Evolutionary conservation across 2,329 filamentous ascomycete genomes (phyloP), one percentile per base, ranked within the genome.

Genomic region (Capronia americana): DNA sequence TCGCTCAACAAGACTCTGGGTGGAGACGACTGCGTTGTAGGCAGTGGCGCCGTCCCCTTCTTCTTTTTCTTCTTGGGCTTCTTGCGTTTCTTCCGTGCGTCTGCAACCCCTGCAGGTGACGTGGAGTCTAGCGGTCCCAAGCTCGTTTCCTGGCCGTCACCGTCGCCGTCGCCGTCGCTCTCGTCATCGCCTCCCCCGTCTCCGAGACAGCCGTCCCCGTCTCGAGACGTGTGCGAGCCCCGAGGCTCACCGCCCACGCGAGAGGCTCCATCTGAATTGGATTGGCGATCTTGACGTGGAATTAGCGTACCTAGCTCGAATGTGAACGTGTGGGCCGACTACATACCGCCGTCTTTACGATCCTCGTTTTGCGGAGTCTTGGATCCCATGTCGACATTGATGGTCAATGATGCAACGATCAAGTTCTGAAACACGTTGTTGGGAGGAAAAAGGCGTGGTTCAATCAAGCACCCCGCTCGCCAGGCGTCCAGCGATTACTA

Each of bases 41-140:
- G 61, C 70, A 77, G 14, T 10, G 34, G 26, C 34, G 53, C 8
- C 14, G 8, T n/a, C 4, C 50, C 44, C 46, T 48, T 79, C 74
- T 79, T 79, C 72, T 77, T 80, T 73, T 79, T 82, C 72, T 78
- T 80, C 75, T 83, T 85, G 62, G 80, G 77, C 71, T 81, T 83
- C 73, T 80, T 80, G 58, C 81, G 75, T 70, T 77, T 77, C 61
- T 58, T 69, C 34, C 56, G 61, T 70, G 51, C 24, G 57, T 67
- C 26, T 54, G 59, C 59, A 46, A 46, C 61, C 62, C 61, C 64
- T n/a, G 32, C 70, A 67, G 65, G 59, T 57, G 57, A 50, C 38
- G 65, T 59, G 14, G 56, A 67, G 67, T 65, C 72, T 48, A 64
- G 65, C 71, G 69, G 65, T 61, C 62, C 65, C 66, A 58, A 58